A percentile compares a stretch with the other conserved stretches of the same genome.
Conservation (phyloP, 768 basidiomycete species). For the Hericium coralloides region DNA sequence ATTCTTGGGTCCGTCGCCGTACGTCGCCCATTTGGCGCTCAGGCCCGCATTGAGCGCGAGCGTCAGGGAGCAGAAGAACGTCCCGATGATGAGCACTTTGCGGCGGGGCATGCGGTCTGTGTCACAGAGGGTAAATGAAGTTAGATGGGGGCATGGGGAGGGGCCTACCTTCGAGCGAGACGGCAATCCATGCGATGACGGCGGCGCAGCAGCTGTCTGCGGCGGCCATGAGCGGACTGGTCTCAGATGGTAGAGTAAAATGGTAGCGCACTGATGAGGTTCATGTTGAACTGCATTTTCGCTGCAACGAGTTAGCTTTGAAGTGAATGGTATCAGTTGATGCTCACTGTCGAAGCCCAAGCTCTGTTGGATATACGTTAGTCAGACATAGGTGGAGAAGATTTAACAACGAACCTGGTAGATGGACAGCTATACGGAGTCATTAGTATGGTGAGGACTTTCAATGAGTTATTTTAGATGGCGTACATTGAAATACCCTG, state of each 20-base stretch:
- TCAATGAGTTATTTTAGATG: not conserved
- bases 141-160: not conserved
- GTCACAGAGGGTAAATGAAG: not conserved
- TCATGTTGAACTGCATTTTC: constrained; percentile 3
- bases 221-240: not conserved
- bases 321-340: too few relatives aligned
- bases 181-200: not conserved
- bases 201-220: not conserved
- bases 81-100: not conserved
- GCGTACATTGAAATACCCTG: constrained; percentile 2
- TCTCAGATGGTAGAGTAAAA: not conserved
- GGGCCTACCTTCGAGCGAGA: not conserved
- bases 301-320: not conserved
- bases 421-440: not conserved
- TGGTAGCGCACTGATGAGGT: not conserved
- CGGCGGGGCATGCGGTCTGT: not conserved
- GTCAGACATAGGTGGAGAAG: too few relatives aligned
- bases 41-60: constrained; percentile 1
- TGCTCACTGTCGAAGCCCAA: not conserved
- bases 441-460: not conserved
- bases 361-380: not conserved
- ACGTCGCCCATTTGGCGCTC: constrained; percentile 1
- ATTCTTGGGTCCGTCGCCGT: not conserved
- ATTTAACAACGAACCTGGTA: not conserved
- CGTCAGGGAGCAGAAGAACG: not conserved